A percentile compares a stretch with the other conserved stretches of the same genome.
These are phyloP conservation scores for Blastocystis sp. DNA, from an alignment of 352 stramenopile species.

Conservation along the genomic window DNA sequence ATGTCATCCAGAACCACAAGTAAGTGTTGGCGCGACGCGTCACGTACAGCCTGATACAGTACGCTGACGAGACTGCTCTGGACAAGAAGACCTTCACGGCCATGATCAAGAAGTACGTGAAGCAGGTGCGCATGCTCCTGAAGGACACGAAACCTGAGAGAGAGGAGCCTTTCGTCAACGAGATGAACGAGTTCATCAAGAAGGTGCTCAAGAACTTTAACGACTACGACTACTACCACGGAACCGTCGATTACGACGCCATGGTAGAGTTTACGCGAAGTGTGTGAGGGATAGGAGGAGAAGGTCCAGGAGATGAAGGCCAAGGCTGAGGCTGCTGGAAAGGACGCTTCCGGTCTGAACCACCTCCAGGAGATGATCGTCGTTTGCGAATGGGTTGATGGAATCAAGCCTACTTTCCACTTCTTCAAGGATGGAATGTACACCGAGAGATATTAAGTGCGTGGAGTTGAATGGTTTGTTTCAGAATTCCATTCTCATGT, in stretches of 20 bases:
- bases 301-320: slow-evolving; percentile 43
- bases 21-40: neutral
- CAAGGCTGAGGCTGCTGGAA: slow-evolving; percentile 55
- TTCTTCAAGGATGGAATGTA: slow-evolving; percentile 59
- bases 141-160: slow-evolving; percentile 53
- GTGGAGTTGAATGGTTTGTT: slow-evolving; percentile 13
- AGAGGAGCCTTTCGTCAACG: slow-evolving; percentile 55
- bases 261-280: neutral
- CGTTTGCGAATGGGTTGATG: slow-evolving; percentile 51
- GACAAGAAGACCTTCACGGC: slow-evolving; percentile 58
- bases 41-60: slow-evolving; percentile 37
- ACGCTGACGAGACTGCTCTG: slow-evolving; percentile 49
- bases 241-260: slow-evolving; percentile 54
- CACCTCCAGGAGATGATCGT: slow-evolving; percentile 57
- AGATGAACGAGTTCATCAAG: slow-evolving; percentile 57
- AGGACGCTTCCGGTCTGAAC: slow-evolving; percentile 46
- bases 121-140: slow-evolving; percentile 53
- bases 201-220: slow-evolving; percentile 56
- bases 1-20: slow-evolving; percentile 58
- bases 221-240: slow-evolving; percentile 57
- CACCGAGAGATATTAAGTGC: slow-evolving; percentile 53
- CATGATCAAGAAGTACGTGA: slow-evolving; percentile 58
- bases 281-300: neutral
- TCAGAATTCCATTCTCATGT: neutral
- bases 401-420: slow-evolving; percentile 57